These are phyloP conservation scores for Cladophialophora immunda DNA, from an alignment of 2,329 filamentous ascomycete genomes.

Conservation along the genomic window DNA sequence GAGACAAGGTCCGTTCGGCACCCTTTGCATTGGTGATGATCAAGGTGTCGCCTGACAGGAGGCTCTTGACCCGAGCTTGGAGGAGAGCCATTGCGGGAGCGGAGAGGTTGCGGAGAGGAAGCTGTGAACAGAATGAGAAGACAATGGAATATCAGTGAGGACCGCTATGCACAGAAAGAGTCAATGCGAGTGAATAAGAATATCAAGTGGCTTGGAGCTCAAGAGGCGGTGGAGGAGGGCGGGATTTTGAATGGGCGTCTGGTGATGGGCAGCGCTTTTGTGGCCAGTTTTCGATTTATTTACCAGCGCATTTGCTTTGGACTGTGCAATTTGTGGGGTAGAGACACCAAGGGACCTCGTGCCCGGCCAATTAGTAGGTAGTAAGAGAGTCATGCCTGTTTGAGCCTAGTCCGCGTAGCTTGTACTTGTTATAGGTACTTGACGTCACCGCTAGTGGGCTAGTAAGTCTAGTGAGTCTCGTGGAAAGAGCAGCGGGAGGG, in stretches of 20 bases:
- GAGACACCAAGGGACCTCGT: slow-evolving; percentile 3
- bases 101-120: neutral
- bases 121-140: neutral
- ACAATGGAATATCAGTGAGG: slow-evolving; percentile 6
- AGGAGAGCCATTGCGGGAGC: slow-evolving; percentile 43
- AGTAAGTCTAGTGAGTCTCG: neutral
- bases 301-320: neutral
- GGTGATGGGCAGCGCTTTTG: slow-evolving; percentile 9
- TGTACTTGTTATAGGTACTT: neutral
- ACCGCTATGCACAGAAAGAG: slow-evolving; percentile 29
- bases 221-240: neutral
- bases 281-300: slow-evolving; percentile 21
- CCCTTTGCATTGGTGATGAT: slow-evolving; percentile 81
- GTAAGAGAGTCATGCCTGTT: neutral
- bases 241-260: neutral
- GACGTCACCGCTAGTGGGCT: neutral
- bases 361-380: neutral
- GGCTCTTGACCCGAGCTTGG: slow-evolving; percentile 84
- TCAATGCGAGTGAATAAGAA: slow-evolving; percentile 9
- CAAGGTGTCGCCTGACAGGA: slow-evolving; percentile 91
- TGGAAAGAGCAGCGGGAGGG: neutral
- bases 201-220: neutral
- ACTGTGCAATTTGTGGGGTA: slow-evolving; percentile 21
- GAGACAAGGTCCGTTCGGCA: slow-evolving; percentile 84
- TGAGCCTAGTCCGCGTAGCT: neutral